phyloP scores from a whole-genome alignment of 768 basidiomycete species.

The Kwoniella dejecticola region DNA sequence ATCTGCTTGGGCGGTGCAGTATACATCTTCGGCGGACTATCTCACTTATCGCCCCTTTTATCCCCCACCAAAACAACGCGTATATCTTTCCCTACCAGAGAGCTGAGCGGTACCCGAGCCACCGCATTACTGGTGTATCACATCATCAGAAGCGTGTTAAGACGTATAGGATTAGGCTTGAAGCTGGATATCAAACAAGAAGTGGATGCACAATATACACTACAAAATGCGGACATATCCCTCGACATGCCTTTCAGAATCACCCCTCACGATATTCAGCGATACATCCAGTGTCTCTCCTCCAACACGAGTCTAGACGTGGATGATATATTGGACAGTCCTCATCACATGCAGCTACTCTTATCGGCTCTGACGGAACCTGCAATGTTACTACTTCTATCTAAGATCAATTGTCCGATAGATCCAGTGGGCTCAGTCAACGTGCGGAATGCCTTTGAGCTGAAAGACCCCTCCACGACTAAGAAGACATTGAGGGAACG shows the following conservation, averaged over 20 bases:
- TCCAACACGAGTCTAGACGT: neutral
- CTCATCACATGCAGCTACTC: conserved; percentile 13
- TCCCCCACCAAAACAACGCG: neutral
- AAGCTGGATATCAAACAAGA: neutral
- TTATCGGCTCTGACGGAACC: conserved; percentile 27
- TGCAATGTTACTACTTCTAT: conserved; percentile 23
- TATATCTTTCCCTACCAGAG: neutral
- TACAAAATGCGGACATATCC: neutral
- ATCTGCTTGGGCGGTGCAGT: too few species aligned
- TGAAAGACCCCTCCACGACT: neutral
- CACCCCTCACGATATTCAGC: neutral
- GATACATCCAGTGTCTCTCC: neutral
- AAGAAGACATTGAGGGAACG: neutral
- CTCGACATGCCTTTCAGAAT: neutral
- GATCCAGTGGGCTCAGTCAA: conserved; percentile 35
- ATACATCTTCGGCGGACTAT: too few species aligned
- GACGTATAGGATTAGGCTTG: neutral
- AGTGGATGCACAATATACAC: neutral
- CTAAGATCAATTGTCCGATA: conserved; percentile 20
- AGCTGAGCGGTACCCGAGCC: neutral
- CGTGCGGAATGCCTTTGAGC: conserved; percentile 29
- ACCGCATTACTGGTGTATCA: neutral
- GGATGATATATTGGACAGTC: neutral
- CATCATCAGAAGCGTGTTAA: neutral
- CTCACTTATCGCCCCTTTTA: neutral